Base-by-base conservation (phyloP, 164 flowering plant species). In the Tinospora cordifolia region DNA sequence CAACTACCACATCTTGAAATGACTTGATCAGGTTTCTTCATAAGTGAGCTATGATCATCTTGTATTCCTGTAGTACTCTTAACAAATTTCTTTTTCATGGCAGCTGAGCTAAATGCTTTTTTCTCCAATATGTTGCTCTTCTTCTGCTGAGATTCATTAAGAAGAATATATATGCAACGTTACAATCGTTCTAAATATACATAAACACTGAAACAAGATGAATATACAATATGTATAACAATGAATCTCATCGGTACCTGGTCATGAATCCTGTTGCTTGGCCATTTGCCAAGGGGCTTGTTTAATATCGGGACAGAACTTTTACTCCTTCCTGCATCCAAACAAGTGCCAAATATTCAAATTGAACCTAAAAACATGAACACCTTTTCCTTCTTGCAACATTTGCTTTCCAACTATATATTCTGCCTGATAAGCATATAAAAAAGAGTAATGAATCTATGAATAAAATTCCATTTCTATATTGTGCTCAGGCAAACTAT, bases 241-340 rank as follows among this genome's bases (percentile, higher is more conserved):
- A 41, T 41, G 4, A 3, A 11, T 41, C 44, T 41, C 8, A 44
- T 2, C 36, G 4, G 65, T 68, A 81, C 82, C 81, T 82, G 79
- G 72, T 73, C 27, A 65, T 70, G 58, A 51, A 63, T 15, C 14
- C 2, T 10, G 10, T 44, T 69, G 58, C 62, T 30, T 30, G 71
- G 76, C 15, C 75, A 71, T 68, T 11, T 58, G 72, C 66, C 68
- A 44, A 67, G 38, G 36, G 64, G 41, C 65, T 64, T 63, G 36
- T 34, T 39, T 64, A n/a, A n/a, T n/a, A n/a, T n/a, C n/a, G 69
- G 54, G 62, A 74, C 79, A 40, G 63, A 30, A 30, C 36, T 65
- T 54, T 47, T 76, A 40, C 65, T 62, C 63, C 71, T 69, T 62
- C 82, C 85, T 84, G 83, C 81, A 79, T 46, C 34, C 71, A 79